Base-by-base conservation (phyloP, 164 flowering plant species). In the Annona cherimola region DNA sequence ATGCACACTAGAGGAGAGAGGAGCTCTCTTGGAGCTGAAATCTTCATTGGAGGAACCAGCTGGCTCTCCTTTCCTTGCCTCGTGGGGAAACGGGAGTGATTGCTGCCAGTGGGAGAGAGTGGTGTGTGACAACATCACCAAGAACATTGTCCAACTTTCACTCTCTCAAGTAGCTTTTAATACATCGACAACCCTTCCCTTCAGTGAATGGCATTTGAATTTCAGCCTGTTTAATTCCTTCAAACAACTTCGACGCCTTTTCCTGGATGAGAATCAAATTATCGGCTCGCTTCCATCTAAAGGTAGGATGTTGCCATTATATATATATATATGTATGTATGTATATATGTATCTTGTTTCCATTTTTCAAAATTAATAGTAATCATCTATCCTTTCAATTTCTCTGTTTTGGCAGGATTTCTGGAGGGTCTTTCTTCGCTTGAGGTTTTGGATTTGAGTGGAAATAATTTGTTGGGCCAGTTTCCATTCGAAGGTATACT, bases 21-120 rank as follows among this genome's bases (percentile, higher is more conserved):
- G 63, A 20, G 63, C 63, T 61, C 63, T 61, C 63, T 61, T 61
- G 39, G 63, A 61, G 20, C 63, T 61, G 18, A 61, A 61, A 61
- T 18, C 26, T 18, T 18, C 63, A n/a, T 8, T 61, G 16, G 63
- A 61, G 18, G 20, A 18, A 18, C 5, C 18, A 16, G 19, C 5
- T 18, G 63, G 18, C 5, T 61, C 26, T 61, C 35, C 26, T 50
- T 16, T 5, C 57, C 57, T 50, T 7, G 20, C 63, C 3, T 61
- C 63, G 7, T 61, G 63, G 63, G 18, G 63, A 61, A 61, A 61
- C 6, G 63, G 18, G 9, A 61, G 63, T 61, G 63, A 61, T 18
- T 61, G 63, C 63, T 61, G 63, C 63, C 63, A 18, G 20, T 61
- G 63, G 63, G 63, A 61, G 26, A 61, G 63, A 61, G 63, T 61